Conservation (phyloP, 2,329 filamentous ascomycete species). For the Verticillium zaregamsianum region DNA sequence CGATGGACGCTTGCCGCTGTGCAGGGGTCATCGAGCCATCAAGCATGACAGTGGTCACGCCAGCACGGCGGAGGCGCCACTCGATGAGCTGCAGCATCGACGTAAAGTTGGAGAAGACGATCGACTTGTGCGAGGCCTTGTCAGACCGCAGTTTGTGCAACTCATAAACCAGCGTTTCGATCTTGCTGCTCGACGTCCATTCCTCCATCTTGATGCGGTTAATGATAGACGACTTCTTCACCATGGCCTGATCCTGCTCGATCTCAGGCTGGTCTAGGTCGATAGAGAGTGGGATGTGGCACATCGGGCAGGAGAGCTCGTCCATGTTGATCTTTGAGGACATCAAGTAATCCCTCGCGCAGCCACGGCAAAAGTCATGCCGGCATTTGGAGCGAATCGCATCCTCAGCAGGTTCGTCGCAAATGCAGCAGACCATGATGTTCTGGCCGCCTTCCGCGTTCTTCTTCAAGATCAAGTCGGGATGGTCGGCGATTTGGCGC, state of each 20-base stretch:
- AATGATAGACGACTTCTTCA: slow-evolving; percentile 97
- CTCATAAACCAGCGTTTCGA: slow-evolving; percentile 92
- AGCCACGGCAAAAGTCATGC: slow-evolving; percentile 61
- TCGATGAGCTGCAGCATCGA: slow-evolving; percentile 97
- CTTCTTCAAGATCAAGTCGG: slow-evolving; percentile 89
- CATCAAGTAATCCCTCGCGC: slow-evolving; percentile 54
- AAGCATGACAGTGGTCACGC: slow-evolving; percentile 96
- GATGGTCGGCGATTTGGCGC: slow-evolving; percentile 95
- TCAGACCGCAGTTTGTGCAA: slow-evolving; percentile 87
- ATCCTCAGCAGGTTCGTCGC: slow-evolving; percentile 93
- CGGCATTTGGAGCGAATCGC: slow-evolving; percentile 88
- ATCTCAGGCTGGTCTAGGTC: slow-evolving; percentile 95
- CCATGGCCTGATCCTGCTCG: slow-evolving; percentile 78
- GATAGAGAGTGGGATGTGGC: slow-evolving; percentile 84
- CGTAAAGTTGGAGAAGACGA: slow-evolving; percentile 96
- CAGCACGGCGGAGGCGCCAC: slow-evolving; percentile 93
- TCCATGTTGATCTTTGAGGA: slow-evolving; percentile 54
- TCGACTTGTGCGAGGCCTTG: slow-evolving; percentile 91
- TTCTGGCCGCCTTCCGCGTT: slow-evolving; percentile 83
- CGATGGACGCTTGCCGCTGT: slow-evolving; percentile 88
- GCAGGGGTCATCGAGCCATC: slow-evolving; percentile 96
- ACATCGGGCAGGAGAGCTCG: slow-evolving; percentile 77
- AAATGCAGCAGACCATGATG: slow-evolving; percentile 86
- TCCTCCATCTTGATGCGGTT: slow-evolving; percentile 99
- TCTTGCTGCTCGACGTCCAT: slow-evolving; percentile 98